Base-by-base conservation (phyloP, 345 rosid species). In the Passiflora organensis region DNA sequence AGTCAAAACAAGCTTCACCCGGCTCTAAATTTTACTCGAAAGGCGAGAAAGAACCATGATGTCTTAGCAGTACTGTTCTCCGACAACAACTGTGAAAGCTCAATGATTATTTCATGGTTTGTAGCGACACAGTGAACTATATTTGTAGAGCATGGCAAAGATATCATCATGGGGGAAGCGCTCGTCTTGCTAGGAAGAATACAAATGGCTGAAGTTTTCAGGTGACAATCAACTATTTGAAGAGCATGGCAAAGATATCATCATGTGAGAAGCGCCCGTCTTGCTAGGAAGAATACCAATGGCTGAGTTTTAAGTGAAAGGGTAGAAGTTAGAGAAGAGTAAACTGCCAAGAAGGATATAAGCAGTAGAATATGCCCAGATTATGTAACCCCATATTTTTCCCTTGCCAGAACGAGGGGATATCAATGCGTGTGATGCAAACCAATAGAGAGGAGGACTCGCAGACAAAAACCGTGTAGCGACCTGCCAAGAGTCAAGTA, bases 391-490 rank as follows among this genome's bases (percentile, higher is more conserved):
- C 87, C 91, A 82, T 69, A 52, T 68, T n/a, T n/a, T n/a, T n/a
- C n/a, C 65, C 52, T 71, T 19, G 67, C 52, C n/a, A 18, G 41
- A 48, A 22, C 72, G 60, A 22, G 76, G 64, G 32, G 80, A 73
- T 34, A 50, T 61, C 71, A 72, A 61, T 56, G 72, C 18, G 62
- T 71, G 59, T 0, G 94, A 79, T 49, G 95, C 94, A 70, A 81
- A 93, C 95, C 96, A 89, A 72, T 89, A 93, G 12, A 86, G 82
- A 2, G 86, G 80, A 58, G 91, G 91, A 53, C 87, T 82, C 15
- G 97, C 85, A 12, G 99, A 89, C 77, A 93, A 73, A 75, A 93
- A 93, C 4, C 97, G 82, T 18, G 95, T 86, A 2, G 95, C 80
- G 45, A 93, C 94, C 95, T 91, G 96, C 55, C 51, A 55, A 45